Evolutionary conservation across 768 basidiomycete genomes (phyloP).

Genomic region (Russula ochroleuca): DNA sequence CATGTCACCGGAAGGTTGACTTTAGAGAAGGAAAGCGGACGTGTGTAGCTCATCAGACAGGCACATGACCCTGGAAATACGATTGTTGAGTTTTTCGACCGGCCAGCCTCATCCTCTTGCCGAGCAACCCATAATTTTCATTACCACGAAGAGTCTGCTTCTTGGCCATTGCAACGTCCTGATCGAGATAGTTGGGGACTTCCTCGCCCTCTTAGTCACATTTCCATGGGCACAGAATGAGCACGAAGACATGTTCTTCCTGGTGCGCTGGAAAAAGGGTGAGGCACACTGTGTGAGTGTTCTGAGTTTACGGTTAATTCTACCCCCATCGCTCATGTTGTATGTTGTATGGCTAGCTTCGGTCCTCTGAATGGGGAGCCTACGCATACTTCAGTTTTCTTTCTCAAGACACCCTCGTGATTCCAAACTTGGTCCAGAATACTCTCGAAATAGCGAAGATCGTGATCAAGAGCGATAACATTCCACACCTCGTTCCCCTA

Average conservation of each 20-base stretch:
- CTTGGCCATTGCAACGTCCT: slow-evolving; percentile 18
- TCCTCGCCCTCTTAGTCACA: slow-evolving; percentile 21
- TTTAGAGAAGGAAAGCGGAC: slow-evolving; percentile 11
- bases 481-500: slow-evolving; percentile 16
- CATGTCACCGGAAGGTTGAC: background rate
- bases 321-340: background rate
- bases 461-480: slow-evolving; percentile 4
- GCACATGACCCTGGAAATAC: slow-evolving; percentile 17
- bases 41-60: background rate
- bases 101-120: slow-evolving; percentile 24
- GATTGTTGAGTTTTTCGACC: slow-evolving; percentile 23
- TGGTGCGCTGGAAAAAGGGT: slow-evolving; percentile 34
- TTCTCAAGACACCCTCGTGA: slow-evolving; percentile 29
- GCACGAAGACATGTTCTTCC: slow-evolving; percentile 25
- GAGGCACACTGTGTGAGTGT: slow-evolving; percentile 28
- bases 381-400: slow-evolving; percentile 33
- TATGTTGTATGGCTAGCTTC: slow-evolving; percentile 13
- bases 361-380: slow-evolving; percentile 17
- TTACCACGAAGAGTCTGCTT: slow-evolving; percentile 11
- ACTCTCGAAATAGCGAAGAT: slow-evolving; percentile 29
- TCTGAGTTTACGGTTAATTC: background rate
- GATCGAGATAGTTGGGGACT: slow-evolving; percentile 26
- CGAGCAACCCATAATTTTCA: slow-evolving; percentile 15
- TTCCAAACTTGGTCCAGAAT: slow-evolving; percentile 29
- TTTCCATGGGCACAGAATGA: slow-evolving; percentile 17